phyloP scores from a whole-genome alignment of 2,329 filamentous ascomycete genomes.

The Colletotrichum incanum region DNA sequence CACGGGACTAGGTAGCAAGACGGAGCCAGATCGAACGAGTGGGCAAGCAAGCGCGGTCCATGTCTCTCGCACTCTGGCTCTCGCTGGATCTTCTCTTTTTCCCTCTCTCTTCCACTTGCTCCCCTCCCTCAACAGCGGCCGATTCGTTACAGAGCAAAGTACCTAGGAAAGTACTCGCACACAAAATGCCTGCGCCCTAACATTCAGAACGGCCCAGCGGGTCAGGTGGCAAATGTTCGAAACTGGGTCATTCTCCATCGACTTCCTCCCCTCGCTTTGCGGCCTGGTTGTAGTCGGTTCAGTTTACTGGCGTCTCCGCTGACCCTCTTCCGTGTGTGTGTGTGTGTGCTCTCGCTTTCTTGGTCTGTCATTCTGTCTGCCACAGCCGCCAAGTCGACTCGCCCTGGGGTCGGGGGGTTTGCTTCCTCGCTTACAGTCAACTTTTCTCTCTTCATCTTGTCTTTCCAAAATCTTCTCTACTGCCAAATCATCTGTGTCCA shows the following conservation, averaged over 20 bases:
- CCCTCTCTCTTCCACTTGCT: background rate
- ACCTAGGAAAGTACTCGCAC: slow-evolving; percentile 4
- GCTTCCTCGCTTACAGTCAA: background rate
- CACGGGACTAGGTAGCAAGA: slow-evolving; percentile 16
- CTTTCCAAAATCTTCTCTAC: background rate
- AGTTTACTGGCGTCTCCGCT: background rate
- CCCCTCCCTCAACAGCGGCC: background rate
- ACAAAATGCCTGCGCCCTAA: slow-evolving; percentile 7
- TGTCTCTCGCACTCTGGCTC: slow-evolving; percentile 2
- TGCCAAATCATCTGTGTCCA: background rate
- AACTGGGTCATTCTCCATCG: slow-evolving; percentile 27
- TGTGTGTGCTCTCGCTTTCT: background rate
- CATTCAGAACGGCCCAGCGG: slow-evolving; percentile 28
- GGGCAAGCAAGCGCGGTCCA: slow-evolving; percentile 17
- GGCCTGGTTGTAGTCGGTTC: background rate
- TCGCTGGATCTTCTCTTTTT: background rate
- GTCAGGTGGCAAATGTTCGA: slow-evolving; percentile 36
- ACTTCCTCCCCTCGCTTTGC: slow-evolving; percentile 12
- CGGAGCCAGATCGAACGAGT: slow-evolving; percentile 19
- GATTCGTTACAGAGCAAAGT: background rate
- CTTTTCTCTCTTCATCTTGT: background rate
- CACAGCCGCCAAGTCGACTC: background rate
- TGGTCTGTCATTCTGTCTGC: background rate
- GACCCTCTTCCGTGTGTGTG: background rate
- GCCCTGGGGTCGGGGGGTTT: background rate